Base-by-base conservation (phyloP, 2,329 filamentous ascomycete species). In the Trichoderma guizhouense region DNA sequence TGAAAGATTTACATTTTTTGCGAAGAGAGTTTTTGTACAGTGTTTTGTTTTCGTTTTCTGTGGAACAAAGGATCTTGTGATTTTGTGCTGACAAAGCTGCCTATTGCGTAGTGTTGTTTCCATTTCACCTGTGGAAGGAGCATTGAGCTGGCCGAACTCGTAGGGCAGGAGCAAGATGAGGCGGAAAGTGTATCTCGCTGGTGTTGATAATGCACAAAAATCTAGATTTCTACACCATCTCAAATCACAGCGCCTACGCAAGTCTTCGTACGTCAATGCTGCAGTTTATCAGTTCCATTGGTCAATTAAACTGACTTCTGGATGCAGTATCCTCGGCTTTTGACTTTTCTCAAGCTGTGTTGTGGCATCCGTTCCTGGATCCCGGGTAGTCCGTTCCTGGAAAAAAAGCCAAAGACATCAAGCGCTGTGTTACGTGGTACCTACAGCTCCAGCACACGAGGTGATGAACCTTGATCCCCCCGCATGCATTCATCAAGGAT, bases 311-410 rank as follows among this genome's bases (percentile, higher is more conserved):
- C 26, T 67, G 28, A 57, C 18, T 57, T 39, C 30, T 39, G 21
- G 30, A 28, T 67, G 47, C 64, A 57, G 18, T 15, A 8, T 21
- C 18, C 32, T 32, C 32, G 15, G 21, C 51, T 30, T 39, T 67
- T 67, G 47, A 32, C 47, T 36, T 67, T 67, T 43, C 39, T 15
- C 15, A 67, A 30, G 18, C 47, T 57, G 30, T 57, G 21, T 11
- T 39, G 47, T 67, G 47, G 21, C 30, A 57, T 39, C 57, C 57
- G 67, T 69, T 69, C 67, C 67, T 69, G 58, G 67, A 69, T 69
- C 28, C 67, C 55, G 67, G 67, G 67, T 69, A 69, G 39, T 43
- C 67, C 21, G 67, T 69, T 62, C 55, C 55, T 69, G 57, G 57
- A 51, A 14, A n/a, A 39, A 32, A 47, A 55, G 14, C 55, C 26